Percentiles rank a stretch among this genome's conserved stretches.
Conservation (phyloP, 768 basidiomycete species). For the Leccinum ochraceum region DNA sequence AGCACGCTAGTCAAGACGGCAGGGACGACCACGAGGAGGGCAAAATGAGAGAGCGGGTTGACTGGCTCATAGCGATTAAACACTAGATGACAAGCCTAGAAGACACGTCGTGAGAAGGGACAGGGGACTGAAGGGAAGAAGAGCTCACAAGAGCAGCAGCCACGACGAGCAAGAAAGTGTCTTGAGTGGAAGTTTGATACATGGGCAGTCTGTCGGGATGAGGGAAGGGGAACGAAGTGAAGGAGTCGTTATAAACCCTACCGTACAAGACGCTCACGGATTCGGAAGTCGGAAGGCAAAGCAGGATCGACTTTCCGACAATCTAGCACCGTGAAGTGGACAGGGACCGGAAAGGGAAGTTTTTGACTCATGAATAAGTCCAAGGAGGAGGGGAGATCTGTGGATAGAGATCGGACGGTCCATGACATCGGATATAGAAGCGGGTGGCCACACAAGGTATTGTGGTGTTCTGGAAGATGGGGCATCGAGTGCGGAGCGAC, state of each 20-base stretch:
- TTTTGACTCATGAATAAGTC: conserved; percentile 23
- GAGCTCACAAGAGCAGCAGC: conserved; percentile 28
- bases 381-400: conserved; percentile 15
- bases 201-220: conserved; percentile 18
- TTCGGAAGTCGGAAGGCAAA: conserved; percentile 32
- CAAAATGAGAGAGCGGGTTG: conserved; percentile 26
- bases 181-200: conserved; percentile 18
- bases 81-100: conserved; percentile 31
- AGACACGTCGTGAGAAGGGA: conserved; percentile 11
- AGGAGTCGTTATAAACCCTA: conserved; percentile 24
- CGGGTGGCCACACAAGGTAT: conserved; percentile 2
- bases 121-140: background rate
- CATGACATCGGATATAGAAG: conserved; percentile 21
- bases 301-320: conserved; percentile 40
- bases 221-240: conserved; percentile 21
- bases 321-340: conserved; percentile 30
- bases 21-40: conserved; percentile 26
- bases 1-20: conserved; percentile 22
- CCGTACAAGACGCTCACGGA: conserved; percentile 29
- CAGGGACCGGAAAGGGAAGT: conserved; percentile 23
- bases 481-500: conserved; percentile 27
- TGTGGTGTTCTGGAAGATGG: conserved; percentile 24
- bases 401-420: conserved; percentile 20
- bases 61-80: conserved; percentile 36
- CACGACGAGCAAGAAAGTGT: conserved; percentile 22